phyloP scores from a whole-genome alignment of 208 protist species.

The Acanthamoeba castellanii region DNA sequence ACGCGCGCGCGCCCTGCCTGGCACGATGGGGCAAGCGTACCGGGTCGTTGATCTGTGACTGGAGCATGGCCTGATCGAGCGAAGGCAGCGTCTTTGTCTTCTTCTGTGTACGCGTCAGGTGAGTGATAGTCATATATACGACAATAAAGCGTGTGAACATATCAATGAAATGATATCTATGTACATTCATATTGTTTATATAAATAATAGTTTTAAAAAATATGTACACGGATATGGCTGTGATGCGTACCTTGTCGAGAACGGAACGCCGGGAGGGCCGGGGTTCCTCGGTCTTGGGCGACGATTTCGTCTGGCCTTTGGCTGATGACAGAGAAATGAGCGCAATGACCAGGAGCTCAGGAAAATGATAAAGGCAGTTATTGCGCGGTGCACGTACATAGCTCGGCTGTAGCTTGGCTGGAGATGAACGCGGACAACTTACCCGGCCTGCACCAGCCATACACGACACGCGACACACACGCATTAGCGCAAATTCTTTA shows the following conservation, averaged over 20 bases:
- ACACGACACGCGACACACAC: too few species aligned
- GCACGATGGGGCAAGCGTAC: neutral
- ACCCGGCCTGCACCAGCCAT: neutral
- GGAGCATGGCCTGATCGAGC: constrained; percentile 38
- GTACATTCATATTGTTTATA: too few species aligned
- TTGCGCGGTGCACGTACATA: neutral
- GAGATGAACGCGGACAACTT: constrained; percentile 43
- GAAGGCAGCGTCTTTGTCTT: constrained; percentile 24
- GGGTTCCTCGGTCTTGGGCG: neutral
- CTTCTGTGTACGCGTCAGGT: neutral
- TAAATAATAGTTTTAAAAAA: too few species aligned
- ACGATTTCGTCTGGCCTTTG: neutral
- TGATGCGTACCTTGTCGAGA: neutral
- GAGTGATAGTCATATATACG: too few species aligned
- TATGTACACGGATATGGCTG: too few species aligned
- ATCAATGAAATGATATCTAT: too few species aligned
- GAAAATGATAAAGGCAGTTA: neutral
- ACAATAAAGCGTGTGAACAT: too few species aligned
- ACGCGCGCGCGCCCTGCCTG: too few species aligned
- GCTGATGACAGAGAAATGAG: neutral
- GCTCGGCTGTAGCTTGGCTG: constrained; percentile 45
- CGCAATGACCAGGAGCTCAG: neutral
- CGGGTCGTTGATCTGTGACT: constrained; percentile 21
- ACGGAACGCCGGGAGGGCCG: neutral
- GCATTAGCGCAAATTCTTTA: neutral